phyloP scores from a whole-genome alignment of 495 filamentous ascomycete species.

The Tuber aestivum region DNA sequence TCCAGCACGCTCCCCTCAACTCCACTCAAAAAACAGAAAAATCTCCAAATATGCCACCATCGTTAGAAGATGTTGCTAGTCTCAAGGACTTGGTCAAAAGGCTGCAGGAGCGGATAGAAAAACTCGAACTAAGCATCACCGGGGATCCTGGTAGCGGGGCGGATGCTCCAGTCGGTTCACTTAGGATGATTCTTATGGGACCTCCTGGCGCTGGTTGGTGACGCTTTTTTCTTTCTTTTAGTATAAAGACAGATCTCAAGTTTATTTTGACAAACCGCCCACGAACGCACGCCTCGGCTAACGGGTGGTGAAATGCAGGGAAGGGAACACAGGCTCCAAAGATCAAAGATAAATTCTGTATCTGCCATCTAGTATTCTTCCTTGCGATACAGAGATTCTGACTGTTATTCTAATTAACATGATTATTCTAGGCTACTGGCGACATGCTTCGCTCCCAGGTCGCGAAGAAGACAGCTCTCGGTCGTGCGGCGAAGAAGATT shows the following conservation, averaged over 20 bases:
- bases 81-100: conserved; percentile 52
- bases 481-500: conserved; percentile 98
- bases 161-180: conserved; percentile 48
- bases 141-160: conserved; percentile 28
- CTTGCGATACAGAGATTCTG: background rate
- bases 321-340: conserved; percentile 98
- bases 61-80: conserved; percentile 59
- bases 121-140: conserved; percentile 75
- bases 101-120: conserved; percentile 69
- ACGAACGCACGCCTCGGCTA: conserved; percentile 22
- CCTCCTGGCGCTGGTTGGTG: conserved; percentile 89
- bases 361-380: conserved; percentile 82
- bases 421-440: conserved; percentile 70
- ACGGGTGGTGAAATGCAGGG: conserved; percentile 52
- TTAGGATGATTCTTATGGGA: conserved; percentile 96
- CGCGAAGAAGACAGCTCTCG: conserved; percentile 91
- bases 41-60: conserved; percentile 64
- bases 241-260: conserved; percentile 21
- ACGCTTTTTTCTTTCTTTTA: conserved; percentile 14
- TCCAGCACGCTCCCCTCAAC: conserved; percentile 24
- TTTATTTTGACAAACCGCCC: conserved; percentile 19
- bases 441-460: conserved; percentile 99
- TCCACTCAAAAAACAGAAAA: conserved; percentile 18
- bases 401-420: conserved; percentile 12
- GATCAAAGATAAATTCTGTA: conserved; percentile 94